A percentile compares a stretch with the other conserved stretches of the same genome.
Evolutionary conservation across 805 yeast genomes (phyloP).

Genomic region (Saccharomycopsis lassenensis): DNA sequence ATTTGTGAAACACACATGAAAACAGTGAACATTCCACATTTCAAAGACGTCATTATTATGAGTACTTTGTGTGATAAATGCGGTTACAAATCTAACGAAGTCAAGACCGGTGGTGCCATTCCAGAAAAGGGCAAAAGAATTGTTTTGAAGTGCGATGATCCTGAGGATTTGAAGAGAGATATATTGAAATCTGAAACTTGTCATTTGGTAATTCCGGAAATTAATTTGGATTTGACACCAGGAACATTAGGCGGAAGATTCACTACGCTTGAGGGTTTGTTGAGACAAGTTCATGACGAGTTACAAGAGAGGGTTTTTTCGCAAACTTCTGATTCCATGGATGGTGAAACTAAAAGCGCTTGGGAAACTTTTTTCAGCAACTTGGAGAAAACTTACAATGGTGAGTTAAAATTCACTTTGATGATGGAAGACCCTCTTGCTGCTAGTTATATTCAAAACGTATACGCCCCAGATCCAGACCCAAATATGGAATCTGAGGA

Average conservation of each 20-base stretch:
- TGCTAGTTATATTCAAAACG: slow-evolving; percentile 90
- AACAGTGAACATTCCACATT: slow-evolving; percentile 92
- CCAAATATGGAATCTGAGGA: slow-evolving; percentile 93
- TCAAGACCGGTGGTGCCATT: slow-evolving; percentile 95
- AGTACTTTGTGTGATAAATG: slow-evolving; percentile 86
- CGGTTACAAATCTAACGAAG: slow-evolving; percentile 95
- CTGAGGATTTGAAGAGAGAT: slow-evolving; percentile 90
- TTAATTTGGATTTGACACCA: slow-evolving; percentile 80
- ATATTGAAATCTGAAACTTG: slow-evolving; percentile 92
- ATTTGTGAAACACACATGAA: slow-evolving; percentile 94
- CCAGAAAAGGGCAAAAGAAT: slow-evolving; percentile 77
- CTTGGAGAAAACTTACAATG: slow-evolving; percentile 69
- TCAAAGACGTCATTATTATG: slow-evolving; percentile 95
- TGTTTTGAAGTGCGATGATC: slow-evolving; percentile 59
- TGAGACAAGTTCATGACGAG: slow-evolving; percentile 84
- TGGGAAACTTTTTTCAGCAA: slow-evolving; percentile 75
- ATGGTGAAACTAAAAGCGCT: slow-evolving; percentile 56
- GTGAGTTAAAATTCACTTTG: slow-evolving; percentile 73
- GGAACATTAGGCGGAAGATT: slow-evolving; percentile 98
- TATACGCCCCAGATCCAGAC: slow-evolving; percentile 97
- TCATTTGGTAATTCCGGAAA: slow-evolving; percentile 74
- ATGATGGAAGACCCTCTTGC: slow-evolving; percentile 92
- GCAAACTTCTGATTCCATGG: slow-evolving; percentile 89
- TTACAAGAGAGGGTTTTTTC: slow-evolving; percentile 74
- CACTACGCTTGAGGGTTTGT: slow-evolving; percentile 90